Conservation (phyloP, 2,329 filamentous ascomycete genomes). For the Escovopsis sp. region DNA sequence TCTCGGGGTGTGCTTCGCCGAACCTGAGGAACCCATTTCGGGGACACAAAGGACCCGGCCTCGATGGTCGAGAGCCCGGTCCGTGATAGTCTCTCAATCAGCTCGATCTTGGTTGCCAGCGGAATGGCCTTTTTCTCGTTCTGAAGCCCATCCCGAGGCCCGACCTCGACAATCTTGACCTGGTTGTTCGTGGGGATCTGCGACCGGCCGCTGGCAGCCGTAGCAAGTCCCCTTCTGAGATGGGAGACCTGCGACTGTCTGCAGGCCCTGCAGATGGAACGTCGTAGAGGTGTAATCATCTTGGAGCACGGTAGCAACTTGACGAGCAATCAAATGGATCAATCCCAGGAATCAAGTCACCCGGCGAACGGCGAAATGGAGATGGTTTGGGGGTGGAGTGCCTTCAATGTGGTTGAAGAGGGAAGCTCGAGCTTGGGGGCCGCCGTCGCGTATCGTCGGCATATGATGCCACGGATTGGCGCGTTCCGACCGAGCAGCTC, state of each 20-base stretch:
- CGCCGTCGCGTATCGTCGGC: slow-evolving; percentile 6
- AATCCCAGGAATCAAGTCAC: background rate
- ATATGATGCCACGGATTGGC: background rate
- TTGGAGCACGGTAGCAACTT: background rate
- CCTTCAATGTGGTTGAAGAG: no score
- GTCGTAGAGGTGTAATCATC: slow-evolving; percentile 22
- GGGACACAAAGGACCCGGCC: slow-evolving; percentile 67
- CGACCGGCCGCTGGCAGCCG: slow-evolving; percentile 15
- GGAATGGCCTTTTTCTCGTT: slow-evolving; percentile 65
- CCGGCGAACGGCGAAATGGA: background rate
- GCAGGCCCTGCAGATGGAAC: slow-evolving; percentile 25
- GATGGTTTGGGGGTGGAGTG: slow-evolving; percentile 1
- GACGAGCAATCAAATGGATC: no score
- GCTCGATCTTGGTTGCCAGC: slow-evolving; percentile 57
- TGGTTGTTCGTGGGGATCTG: slow-evolving; percentile 23
- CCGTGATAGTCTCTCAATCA: slow-evolving; percentile 53
- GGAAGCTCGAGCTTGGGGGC: slow-evolving; percentile 5
- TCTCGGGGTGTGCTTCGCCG: slow-evolving; percentile 2
- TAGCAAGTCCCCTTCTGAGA: slow-evolving; percentile 24
- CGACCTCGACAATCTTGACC: slow-evolving; percentile 64
- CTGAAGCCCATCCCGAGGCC: slow-evolving; percentile 73
- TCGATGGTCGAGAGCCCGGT: slow-evolving; percentile 64
- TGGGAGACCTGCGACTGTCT: slow-evolving; percentile 16
- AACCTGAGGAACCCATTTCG: slow-evolving; percentile 75
- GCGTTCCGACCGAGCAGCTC: no score